Conservation (phyloP, 2,329 filamentous ascomycete species). For the Arachnomyces sp. region DNA sequence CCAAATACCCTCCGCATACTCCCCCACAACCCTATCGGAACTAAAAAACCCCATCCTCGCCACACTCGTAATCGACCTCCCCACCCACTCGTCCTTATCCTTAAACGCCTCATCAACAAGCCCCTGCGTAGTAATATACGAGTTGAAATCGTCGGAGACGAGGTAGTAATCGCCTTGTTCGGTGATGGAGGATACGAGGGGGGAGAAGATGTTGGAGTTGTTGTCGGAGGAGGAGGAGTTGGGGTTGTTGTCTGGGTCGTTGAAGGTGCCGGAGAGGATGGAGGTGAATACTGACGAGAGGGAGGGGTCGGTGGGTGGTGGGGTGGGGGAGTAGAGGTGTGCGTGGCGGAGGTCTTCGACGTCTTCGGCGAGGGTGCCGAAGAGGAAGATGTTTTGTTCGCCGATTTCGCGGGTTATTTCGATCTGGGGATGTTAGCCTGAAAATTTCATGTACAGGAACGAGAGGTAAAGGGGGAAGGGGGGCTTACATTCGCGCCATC, state of each 20-base stretch:
- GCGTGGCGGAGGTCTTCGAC: conserved; percentile 90
- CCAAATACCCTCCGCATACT: conserved; percentile 97
- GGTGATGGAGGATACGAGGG: conserved; percentile 73
- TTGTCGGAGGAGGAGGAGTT: conserved; percentile 76
- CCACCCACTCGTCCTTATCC: conserved; percentile 86
- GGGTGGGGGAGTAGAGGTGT: conserved; percentile 63
- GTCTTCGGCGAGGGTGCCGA: conserved; percentile 90
- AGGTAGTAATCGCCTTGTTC: conserved; percentile 97
- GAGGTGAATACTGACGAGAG: conserved; percentile 73
- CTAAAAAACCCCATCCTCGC: conserved; percentile 96
- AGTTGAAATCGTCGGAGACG: conserved; percentile 94
- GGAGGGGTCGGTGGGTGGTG: conserved; percentile 66
- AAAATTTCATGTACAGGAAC: conserved; percentile 1
- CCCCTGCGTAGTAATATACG: conserved; percentile 82
- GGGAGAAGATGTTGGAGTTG: conserved; percentile 64
- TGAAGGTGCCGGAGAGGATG: conserved; percentile 75
- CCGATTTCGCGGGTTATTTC: conserved; percentile 96
- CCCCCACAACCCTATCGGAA: conserved; percentile 88
- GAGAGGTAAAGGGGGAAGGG: not conserved
- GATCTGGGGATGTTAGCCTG: conserved; percentile 49
- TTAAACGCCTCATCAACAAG: conserved; percentile 87
- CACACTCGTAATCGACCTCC: conserved; percentile 81
- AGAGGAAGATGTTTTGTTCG: conserved; percentile 96
- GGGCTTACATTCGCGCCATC: conserved; percentile 85
- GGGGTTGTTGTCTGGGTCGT: conserved; percentile 67